Evolutionary conservation across 768 basidiomycete species (phyloP).

Genomic region (Gymnopilus dilepis): DNA sequence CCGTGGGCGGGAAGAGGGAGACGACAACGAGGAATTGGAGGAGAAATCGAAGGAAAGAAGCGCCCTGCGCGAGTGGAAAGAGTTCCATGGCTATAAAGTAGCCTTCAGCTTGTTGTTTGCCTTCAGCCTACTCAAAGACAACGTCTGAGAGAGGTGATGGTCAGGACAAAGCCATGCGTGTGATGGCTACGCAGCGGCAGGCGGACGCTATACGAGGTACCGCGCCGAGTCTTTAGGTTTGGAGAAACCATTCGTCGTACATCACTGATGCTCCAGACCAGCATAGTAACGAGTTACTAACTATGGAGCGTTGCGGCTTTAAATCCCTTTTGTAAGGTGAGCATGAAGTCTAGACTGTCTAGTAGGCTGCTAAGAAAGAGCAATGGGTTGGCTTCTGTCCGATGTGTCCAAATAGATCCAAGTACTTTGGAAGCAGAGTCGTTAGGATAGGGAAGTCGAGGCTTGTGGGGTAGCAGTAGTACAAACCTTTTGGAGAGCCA

Average conservation of each 20-base stretch:
- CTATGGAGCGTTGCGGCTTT: not conserved
- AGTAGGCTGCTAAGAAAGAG: not conserved
- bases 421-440: too few relatives aligned
- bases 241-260: not conserved
- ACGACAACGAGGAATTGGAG: constrained; percentile 14
- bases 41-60: constrained; percentile 20
- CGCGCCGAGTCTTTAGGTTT: not conserved
- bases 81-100: not conserved
- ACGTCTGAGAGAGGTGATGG: not conserved
- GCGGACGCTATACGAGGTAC: not conserved
- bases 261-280: constrained; percentile 1
- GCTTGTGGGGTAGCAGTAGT: too few relatives aligned
- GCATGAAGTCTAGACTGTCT: not conserved
- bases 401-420: too few relatives aligned
- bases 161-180: constrained; percentile 3
- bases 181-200: not conserved
- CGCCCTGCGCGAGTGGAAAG: constrained; percentile 19
- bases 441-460: too few relatives aligned
- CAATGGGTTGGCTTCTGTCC: too few relatives aligned
- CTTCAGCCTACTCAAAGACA: not conserved
- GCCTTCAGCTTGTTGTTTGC: not conserved
- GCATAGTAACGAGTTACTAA: constrained; percentile 1
- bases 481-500: too few relatives aligned
- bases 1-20: not conserved
- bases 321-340: not conserved